Evolutionary conservation across 176 grass and related monocot species (phyloP).

Genomic region (Raddia distichophylla): DNA sequence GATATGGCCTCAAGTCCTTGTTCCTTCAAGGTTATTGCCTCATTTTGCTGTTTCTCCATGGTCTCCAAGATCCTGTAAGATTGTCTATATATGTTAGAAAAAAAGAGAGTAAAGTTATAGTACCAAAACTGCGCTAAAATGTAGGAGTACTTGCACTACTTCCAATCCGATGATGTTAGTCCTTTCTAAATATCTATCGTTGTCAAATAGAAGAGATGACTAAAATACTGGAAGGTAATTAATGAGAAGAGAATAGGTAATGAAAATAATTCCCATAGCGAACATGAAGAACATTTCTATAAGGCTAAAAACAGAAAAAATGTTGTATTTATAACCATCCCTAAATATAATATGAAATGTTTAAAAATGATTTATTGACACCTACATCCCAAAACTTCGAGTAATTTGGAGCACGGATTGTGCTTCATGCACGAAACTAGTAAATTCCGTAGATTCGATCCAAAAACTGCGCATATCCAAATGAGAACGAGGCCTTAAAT

Average conservation of each 20-base stretch:
- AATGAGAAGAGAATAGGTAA: too few species aligned
- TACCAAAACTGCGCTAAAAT: not conserved
- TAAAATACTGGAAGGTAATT: too few species aligned
- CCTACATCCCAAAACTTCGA: not conserved
- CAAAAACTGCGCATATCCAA: not conserved
- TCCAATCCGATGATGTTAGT: too few species aligned
- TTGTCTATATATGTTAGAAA: not conserved
- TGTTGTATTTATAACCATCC: too few species aligned
- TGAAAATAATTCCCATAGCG: too few species aligned
- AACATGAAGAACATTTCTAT: too few species aligned
- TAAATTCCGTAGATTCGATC: not conserved
- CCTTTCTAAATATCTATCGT: too few species aligned
- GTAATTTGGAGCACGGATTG: not conserved
- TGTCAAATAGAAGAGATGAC: too few species aligned
- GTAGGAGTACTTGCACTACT: too few species aligned
- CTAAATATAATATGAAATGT: too few species aligned
- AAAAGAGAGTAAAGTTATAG: not conserved
- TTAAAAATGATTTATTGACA: too few species aligned
- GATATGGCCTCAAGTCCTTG: constrained; percentile 2
- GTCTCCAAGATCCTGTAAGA: constrained; percentile 37
- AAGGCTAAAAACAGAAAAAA: too few species aligned
- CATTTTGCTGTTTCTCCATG: constrained; percentile 4
- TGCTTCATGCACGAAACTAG: not conserved
- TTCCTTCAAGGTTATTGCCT: not conserved
- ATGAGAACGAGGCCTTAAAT: not conserved